Base-by-base conservation (phyloP, 2,329 filamentous ascomycete species). In the Dissoconium aciculare region DNA sequence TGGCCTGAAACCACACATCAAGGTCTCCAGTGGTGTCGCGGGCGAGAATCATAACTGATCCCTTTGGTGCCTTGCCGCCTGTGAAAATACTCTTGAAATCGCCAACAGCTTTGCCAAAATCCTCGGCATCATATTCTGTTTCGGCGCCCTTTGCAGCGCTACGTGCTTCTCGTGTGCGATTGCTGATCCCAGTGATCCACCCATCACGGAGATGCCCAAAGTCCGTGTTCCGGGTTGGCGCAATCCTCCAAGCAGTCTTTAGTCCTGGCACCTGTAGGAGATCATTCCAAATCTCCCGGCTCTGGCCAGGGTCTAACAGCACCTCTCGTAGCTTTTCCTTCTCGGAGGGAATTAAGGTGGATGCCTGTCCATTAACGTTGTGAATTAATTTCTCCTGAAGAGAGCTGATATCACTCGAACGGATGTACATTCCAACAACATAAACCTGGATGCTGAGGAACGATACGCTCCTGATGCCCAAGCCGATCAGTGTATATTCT, bases 391-490 rank as follows among this genome's bases (percentile, higher is more conserved):
- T 70, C 42, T 69, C 66, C 56, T 95, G 87, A 24, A 98, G 64
- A n/a, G 68, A 65, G 3, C 76, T 73, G 36, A 98, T 74, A 49
- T 93, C 84, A 21, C 75, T 63, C 0, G 78, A 87, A 15, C 84
- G 81, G 15, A 95, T 68, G 59, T 98, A 98, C 46, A 91, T 72
- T 11, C 87, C 89, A 0, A 93, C 79, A 11, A 95, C 79, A 59
- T 98, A 98, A 31, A 98, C 89, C 53, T 93, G 77, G 26, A 98
- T 83, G 28, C 71, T 64, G 26, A 95, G 60, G 55, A 95, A 93
- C 14, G 80, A 91, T 17, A 98, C 89, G 1, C 78, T 84, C 33
- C 89, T 72, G 39, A 91, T 76, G 11, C 89, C 89, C 4, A 94
- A 60, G 0, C 89, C 89, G 5, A 95, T 69, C 0, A 95, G 67